Conservation (phyloP, 2,329 filamentous ascomycete species). For the Teratosphaeria zuluensis region DNA sequence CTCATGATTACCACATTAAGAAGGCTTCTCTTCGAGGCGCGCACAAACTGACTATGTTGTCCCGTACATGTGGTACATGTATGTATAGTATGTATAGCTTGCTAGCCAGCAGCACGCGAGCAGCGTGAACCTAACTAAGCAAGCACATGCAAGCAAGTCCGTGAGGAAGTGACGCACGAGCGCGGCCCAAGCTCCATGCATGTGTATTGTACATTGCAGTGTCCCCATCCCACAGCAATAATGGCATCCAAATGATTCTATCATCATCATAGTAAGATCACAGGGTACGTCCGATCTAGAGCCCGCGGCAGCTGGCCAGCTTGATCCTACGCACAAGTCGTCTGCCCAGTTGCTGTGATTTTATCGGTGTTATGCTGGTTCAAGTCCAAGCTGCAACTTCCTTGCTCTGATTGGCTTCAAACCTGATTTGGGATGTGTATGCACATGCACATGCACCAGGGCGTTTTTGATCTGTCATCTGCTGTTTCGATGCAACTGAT, state of each 20-base stretch:
- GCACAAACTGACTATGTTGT: background rate
- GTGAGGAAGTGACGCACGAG: background rate
- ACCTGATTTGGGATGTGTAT: no score
- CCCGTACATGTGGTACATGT: background rate
- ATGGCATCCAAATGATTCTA: no score
- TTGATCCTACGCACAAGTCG: no score
- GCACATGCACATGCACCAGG: no score
- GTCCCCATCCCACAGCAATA: no score
- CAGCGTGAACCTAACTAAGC: background rate
- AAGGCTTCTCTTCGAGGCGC: background rate
- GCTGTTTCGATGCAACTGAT: background rate
- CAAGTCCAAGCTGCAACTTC: no score
- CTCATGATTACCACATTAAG: conserved; percentile 18
- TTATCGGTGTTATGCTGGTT: no score
- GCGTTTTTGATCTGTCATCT: background rate
- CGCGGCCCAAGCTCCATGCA: background rate
- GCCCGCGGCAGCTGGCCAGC: no score
- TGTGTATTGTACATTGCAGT: background rate
- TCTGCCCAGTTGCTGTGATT: no score
- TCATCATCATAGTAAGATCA: no score
- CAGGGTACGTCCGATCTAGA: no score
- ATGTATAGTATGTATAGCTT: background rate
- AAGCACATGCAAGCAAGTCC: background rate
- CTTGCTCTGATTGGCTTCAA: no score
- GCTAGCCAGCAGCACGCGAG: background rate